phyloP scores from a whole-genome alignment of 2,329 filamentous ascomycete genomes.

The Neospermospora avenae region DNA sequence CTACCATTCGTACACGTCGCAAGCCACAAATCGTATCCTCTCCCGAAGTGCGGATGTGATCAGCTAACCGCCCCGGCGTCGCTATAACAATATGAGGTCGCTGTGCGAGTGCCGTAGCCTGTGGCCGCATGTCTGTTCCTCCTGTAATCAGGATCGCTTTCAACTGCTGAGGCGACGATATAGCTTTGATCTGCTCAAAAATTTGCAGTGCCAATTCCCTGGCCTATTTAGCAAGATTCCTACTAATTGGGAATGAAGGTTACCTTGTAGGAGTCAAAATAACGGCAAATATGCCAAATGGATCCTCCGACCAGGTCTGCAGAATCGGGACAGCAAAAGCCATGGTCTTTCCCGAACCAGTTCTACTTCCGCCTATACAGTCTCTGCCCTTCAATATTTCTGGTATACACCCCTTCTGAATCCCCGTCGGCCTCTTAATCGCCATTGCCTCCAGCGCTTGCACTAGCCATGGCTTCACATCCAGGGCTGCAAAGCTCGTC shows the following conservation, averaged over 20 bases:
- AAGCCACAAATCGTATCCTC: slow-evolving; percentile 85
- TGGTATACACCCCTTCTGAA: slow-evolving; percentile 90
- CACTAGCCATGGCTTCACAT: slow-evolving; percentile 83
- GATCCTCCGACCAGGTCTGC: slow-evolving; percentile 90
- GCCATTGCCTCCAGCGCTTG: slow-evolving; percentile 73
- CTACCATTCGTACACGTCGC: slow-evolving; percentile 75
- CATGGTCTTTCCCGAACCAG: slow-evolving; percentile 95
- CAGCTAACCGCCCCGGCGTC: slow-evolving; percentile 86
- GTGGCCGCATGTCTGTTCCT: slow-evolving; percentile 85
- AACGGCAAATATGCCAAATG: slow-evolving; percentile 84
- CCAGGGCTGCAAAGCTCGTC: slow-evolving; percentile 67
- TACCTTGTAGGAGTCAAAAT: slow-evolving; percentile 84
- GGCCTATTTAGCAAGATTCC: slow-evolving; percentile 17
- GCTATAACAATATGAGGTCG: slow-evolving; percentile 91
- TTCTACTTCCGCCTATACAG: slow-evolving; percentile 91
- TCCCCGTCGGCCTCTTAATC: slow-evolving; percentile 84
- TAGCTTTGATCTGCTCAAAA: slow-evolving; percentile 91
- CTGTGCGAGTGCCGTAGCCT: slow-evolving; percentile 78
- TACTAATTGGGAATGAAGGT: neutral
- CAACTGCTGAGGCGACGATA: slow-evolving; percentile 81
- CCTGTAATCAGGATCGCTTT: slow-evolving; percentile 90
- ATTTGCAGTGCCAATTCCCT: slow-evolving; percentile 93
- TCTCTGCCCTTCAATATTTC: slow-evolving; percentile 88
- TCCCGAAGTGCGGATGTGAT: slow-evolving; percentile 89
- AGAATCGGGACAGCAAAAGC: slow-evolving; percentile 93